A percentile compares a stretch with the other conserved stretches of the same genome.
Conservation (phyloP, 2,329 filamentous ascomycete species). For the Neocatenulostroma microsporum region DNA sequence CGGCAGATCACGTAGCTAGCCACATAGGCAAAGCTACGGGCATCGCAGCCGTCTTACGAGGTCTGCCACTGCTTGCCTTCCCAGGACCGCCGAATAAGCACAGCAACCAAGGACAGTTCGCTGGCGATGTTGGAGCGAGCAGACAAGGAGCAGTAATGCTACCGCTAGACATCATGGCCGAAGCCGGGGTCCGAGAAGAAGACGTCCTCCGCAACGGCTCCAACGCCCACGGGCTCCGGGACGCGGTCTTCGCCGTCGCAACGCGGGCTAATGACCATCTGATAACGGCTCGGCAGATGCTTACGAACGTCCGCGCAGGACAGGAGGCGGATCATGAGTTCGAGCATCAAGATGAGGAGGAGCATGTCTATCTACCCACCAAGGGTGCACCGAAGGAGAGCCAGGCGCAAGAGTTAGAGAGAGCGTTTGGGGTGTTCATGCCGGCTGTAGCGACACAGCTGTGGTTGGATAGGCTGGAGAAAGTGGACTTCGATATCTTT, state of each 20-base stretch:
- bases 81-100: slow-evolving; percentile 55
- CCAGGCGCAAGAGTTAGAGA: slow-evolving; percentile 49
- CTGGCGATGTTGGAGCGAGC: slow-evolving; percentile 33
- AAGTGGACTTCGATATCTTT: slow-evolving; percentile 76
- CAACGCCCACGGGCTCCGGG: slow-evolving; percentile 69
- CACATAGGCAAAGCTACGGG: slow-evolving; percentile 93
- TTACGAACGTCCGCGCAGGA: slow-evolving; percentile 68
- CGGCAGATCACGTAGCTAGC: slow-evolving; percentile 85
- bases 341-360: slow-evolving; percentile 74
- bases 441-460: slow-evolving; percentile 69
- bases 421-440: slow-evolving; percentile 71
- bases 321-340: slow-evolving; percentile 75
- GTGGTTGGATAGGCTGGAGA: slow-evolving; percentile 71
- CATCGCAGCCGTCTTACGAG: slow-evolving; percentile 77
- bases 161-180: slow-evolving; percentile 83
- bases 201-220: slow-evolving; percentile 77
- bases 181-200: slow-evolving; percentile 73
- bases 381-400: slow-evolving; percentile 25
- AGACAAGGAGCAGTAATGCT: slow-evolving; percentile 64
- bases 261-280: slow-evolving; percentile 93
- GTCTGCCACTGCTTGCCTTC: slow-evolving; percentile 80
- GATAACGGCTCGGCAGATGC: slow-evolving; percentile 87
- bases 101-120: slow-evolving; percentile 37
- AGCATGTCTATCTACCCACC: slow-evolving; percentile 45
- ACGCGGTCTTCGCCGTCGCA: slow-evolving; percentile 86